These are phyloP conservation scores for Axilococcus clingmanii DNA, from an alignment of 139 green algal species.

Conservation along the genomic window DNA sequence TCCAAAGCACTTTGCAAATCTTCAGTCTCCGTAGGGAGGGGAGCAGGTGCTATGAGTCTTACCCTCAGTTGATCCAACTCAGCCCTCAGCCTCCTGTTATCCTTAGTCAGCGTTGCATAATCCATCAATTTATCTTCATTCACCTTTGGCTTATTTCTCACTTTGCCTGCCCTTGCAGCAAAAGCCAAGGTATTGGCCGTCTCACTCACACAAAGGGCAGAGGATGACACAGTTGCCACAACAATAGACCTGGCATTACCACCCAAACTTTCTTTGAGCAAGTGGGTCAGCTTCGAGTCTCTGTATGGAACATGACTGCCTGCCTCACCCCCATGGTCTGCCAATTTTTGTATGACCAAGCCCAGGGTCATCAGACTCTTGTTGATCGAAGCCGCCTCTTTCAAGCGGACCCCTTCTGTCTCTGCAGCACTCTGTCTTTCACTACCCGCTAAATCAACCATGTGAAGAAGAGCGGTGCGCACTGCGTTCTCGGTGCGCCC, in stretches of 20 bases:
- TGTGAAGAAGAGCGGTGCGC: constrained; percentile 64
- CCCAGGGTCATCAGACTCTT: constrained; percentile 73
- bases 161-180: constrained; percentile 75
- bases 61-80: too few relatives aligned
- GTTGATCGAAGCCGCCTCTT: constrained; percentile 93
- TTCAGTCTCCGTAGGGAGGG: too few relatives aligned
- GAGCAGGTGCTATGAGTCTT: too few relatives aligned
- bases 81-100: constrained; percentile 45
- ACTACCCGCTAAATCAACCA: constrained; percentile 93
- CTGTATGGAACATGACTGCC: constrained; percentile 85
- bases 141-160: constrained; percentile 76
- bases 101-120: constrained; percentile 31
- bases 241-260: constrained; percentile 93
- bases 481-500: constrained; percentile 25
- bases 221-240: constrained; percentile 78
- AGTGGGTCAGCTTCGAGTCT: constrained; percentile 91
- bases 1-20: too few relatives aligned
- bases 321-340: constrained; percentile 49
- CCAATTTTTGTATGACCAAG: constrained; percentile 81
- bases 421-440: constrained; percentile 69
- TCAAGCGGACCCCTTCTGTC: constrained; percentile 76
- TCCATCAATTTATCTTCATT: constrained; percentile 61
- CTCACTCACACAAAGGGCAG: constrained; percentile 46
- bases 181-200: constrained; percentile 88
- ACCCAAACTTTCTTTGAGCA: constrained; percentile 91